A percentile compares a stretch with the other conserved stretches of the same genome.
phyloP scores from a whole-genome alignment of 1,139 yeast genomes.

The Suhomyces bribrorum region DNA sequence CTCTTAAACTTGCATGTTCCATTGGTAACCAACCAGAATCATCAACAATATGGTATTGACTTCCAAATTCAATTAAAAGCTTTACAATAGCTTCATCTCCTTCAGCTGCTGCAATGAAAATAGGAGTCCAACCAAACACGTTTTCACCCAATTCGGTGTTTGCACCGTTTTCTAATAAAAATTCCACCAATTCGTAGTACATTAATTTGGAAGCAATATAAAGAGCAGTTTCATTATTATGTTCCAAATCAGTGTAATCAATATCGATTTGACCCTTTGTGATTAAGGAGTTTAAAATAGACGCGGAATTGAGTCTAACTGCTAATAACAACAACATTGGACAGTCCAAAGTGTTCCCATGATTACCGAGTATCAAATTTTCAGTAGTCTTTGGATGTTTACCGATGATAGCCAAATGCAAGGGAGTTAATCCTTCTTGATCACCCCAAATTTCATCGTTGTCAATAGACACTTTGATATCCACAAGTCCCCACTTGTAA shows the following conservation, averaged over 20 bases:
- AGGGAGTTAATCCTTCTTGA: constrained; percentile 76
- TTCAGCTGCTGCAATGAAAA: constrained; percentile 88
- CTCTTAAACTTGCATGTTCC: constrained; percentile 93
- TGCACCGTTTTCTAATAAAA: constrained; percentile 61
- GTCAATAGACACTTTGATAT: constrained; percentile 55
- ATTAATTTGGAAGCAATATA: constrained; percentile 77
- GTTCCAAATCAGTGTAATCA: constrained; percentile 60
- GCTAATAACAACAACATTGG: constrained; percentile 67
- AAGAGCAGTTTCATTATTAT: constrained; percentile 74
- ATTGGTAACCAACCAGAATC: constrained; percentile 95
- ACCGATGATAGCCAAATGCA: constrained; percentile 81
- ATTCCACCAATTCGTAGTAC: constrained; percentile 53
- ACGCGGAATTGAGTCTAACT: constrained; percentile 63
- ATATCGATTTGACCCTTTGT: constrained; percentile 62
- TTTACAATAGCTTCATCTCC: constrained; percentile 65
- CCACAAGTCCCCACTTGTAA: constrained; percentile 31
- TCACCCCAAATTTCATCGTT: constrained; percentile 73
- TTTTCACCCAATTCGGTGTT: constrained; percentile 74
- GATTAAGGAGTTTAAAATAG: constrained; percentile 56
- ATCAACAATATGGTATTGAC: constrained; percentile 61
- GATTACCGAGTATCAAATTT: constrained; percentile 51
- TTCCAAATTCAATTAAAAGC: constrained; percentile 54
- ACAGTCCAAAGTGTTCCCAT: constrained; percentile 35
- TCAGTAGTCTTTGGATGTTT: constrained; percentile 78
- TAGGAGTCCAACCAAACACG: constrained; percentile 93